Percentiles rank a stretch among this genome's conserved stretches.
These are phyloP conservation scores for Cercospora sp. DNA, from an alignment of 2,329 filamentous ascomycete genomes.

Conservation along the genomic window DNA sequence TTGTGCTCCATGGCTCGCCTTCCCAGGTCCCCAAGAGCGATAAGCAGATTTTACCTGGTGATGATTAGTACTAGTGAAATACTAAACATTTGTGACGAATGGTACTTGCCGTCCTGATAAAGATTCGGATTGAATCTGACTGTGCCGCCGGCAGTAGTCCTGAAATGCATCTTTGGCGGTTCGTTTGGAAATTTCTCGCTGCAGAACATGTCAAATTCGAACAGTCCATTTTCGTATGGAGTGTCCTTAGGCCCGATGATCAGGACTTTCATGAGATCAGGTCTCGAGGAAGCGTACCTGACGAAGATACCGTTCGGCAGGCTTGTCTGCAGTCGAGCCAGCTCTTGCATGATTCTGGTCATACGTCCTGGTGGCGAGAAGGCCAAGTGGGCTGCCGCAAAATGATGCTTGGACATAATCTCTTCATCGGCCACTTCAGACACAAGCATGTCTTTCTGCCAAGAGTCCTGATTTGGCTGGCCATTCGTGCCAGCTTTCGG, in stretches of 20 bases:
- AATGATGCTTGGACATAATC: slow-evolving; percentile 39
- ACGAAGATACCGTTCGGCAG: slow-evolving; percentile 59
- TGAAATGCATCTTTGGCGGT: slow-evolving; percentile 56
- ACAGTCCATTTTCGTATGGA: slow-evolving; percentile 61
- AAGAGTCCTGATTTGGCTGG: slow-evolving; percentile 20
- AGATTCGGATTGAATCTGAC: slow-evolving; percentile 61
- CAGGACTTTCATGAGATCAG: slow-evolving; percentile 59
- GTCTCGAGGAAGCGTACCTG: slow-evolving; percentile 57
- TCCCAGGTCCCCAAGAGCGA: slow-evolving; percentile 61
- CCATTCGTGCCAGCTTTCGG: neutral
- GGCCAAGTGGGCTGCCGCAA: slow-evolving; percentile 19
- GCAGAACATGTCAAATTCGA: slow-evolving; percentile 59
- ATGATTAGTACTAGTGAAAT: neutral
- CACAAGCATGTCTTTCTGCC: slow-evolving; percentile 41
- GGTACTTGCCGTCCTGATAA: slow-evolving; percentile 53
- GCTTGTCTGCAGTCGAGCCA: slow-evolving; percentile 51
- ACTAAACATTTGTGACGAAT: neutral
- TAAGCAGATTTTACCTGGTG: slow-evolving; percentile 53
- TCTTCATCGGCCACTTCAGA: slow-evolving; percentile 41
- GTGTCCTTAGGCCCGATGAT: slow-evolving; percentile 60
- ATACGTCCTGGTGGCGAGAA: slow-evolving; percentile 45
- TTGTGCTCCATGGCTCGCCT: slow-evolving; percentile 48
- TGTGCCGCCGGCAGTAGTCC: slow-evolving; percentile 53
- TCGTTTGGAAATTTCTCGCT: slow-evolving; percentile 48
- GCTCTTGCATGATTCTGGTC: slow-evolving; percentile 55